Base-by-base conservation (phyloP, 345 rosid species). In the Excoecaria agallocha region DNA sequence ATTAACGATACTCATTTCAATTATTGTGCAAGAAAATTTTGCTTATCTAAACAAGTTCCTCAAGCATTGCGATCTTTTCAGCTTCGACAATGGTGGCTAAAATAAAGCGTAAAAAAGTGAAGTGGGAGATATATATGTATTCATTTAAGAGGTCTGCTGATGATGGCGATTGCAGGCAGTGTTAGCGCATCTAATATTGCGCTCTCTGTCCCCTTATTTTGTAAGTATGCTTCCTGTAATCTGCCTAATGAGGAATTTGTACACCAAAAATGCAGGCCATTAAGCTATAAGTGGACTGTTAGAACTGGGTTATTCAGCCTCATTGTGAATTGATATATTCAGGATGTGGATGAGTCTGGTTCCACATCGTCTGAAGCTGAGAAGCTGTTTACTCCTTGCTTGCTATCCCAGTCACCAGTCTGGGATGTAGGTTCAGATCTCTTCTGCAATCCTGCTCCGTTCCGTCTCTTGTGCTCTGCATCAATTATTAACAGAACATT, bases 381-480 rank as follows among this genome's bases (percentile, higher is more conserved):
- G 54, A 77, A 39, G 78, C 85, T 73, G 37, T 75, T 76, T 0
- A 54, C 76, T 78, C 78, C 84, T 57, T 76, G 80, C 84, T 87
- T 81, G 60, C 68, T 77, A 20, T 88, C 88, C 86, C 84, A 74
- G 30, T 89, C 88, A 13, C 78, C 82, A 41, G 63, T 74, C 78
- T 83, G 86, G 39, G 43, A 43, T 51, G 74, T 46, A 52, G 78
- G 55, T 51, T 80, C 87, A 0, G 85, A 59, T 71, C 70, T 81
- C 84, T 84, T 88, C 84, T 76, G 78, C 20, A 70, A 56, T 48
- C 79, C 86, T 7, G 76, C 68, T 72, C 91, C 88, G 3, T 75
- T 76, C 82, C 87, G 81, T 84, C 97, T 88, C 87, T 89, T 94
- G 80, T 87, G 86, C 73, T 88, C 97, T 94, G 89, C 54, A 74